Evolutionary conservation across 768 basidiomycete genomes (phyloP), one percentile per base, ranked within the genome.

Genomic region (Tulasnella sp.): DNA sequence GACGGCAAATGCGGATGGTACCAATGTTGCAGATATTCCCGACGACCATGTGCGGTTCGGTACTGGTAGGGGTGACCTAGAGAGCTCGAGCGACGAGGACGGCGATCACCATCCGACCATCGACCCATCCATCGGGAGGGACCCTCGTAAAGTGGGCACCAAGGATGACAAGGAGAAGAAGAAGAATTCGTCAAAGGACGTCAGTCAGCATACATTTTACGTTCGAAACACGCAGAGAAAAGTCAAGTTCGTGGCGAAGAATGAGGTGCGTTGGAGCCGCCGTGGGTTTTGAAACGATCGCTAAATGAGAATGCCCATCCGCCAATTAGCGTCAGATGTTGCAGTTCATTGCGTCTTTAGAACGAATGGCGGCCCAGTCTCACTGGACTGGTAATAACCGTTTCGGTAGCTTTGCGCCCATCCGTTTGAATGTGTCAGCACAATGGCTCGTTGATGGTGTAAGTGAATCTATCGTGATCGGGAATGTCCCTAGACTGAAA

Each of bases 391-490:
- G 83, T 15, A 75, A 75, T 34, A 92, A 97, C 69, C 75, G 93
- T n/a, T 97, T 96, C 68, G 87, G 83, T 61, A 92, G 89, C 60
- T 99, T 94, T 71, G 85, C 94, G 3, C 94, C 94, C 1, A 85
- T 97, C 54, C 79, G 94, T 30, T 71, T 87, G 65, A 93, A 97
- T 66, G 93, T 93, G 3, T 86, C 92, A 24, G 88, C 93, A 3
- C 93, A 98, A 66, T 99, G 94, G 94, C 81, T 99, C 2, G 92
- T 98, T 17, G 94, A 99, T 70, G 94, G 94, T 17, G 90, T 93
- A 63, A 68, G 87, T 75, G 8, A 21, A n/a, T n/a, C 5, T n/a
- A 34, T 17, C 34, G 8, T 19, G 54, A 21, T 31, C 17, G 12
- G 15, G 11, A 17, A 15, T 19, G 1, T 41, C 4, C 51, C 42